phyloP scores from a whole-genome alignment of 2,329 filamentous ascomycete species.

The Sporothrix protearum region DNA sequence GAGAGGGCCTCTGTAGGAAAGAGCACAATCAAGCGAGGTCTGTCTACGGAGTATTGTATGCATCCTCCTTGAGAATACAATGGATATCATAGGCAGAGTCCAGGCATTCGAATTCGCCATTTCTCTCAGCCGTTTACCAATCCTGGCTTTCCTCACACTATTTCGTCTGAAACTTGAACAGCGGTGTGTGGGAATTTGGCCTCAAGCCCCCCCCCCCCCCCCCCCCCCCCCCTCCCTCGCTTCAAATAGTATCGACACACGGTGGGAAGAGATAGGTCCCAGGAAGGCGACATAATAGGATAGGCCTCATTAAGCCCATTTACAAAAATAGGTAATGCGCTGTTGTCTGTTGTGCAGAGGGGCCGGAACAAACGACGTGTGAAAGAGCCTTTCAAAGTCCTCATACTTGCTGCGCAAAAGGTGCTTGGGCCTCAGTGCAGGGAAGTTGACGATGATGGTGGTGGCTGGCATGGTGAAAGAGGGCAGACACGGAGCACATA shows the following conservation, averaged over 20 bases:
- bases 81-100: background rate
- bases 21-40: background rate
- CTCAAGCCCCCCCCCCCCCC: background rate
- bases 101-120: background rate
- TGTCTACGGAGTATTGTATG: background rate
- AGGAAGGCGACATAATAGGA: no score
- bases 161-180: background rate
- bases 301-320: background rate
- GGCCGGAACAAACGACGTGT: background rate
- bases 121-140: background rate
- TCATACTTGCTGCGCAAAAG: conserved; percentile 13
- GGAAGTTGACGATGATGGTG: background rate
- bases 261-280: background rate
- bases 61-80: background rate
- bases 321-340: background rate
- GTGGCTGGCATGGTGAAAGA: background rate
- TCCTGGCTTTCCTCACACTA: background rate
- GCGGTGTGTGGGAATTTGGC: background rate
- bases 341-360: background rate
- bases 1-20: background rate
- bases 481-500: background rate
- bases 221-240: no score
- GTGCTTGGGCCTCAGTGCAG: background rate
- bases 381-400: background rate
- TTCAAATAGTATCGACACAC: background rate